These are phyloP conservation scores for Globisporangium apiculatum DNA, from an alignment of 352 stramenopile genomes.

Conservation along the genomic window DNA sequence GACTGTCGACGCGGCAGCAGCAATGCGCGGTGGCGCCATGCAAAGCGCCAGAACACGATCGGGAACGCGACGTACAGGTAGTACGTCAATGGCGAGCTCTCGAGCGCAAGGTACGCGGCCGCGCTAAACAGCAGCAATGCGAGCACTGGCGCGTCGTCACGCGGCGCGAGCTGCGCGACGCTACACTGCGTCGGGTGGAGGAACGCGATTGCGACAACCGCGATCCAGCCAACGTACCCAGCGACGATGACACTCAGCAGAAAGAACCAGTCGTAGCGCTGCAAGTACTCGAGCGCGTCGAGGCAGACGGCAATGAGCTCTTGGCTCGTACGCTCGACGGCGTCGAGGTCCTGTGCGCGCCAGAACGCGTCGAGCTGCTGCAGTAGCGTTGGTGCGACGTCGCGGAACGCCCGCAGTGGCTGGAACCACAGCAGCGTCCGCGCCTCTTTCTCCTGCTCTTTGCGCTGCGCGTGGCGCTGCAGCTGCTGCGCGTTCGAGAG, in stretches of 20 bases:
- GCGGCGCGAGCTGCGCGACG: slow-evolving; percentile 17
- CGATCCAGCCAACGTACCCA: slow-evolving; percentile 76
- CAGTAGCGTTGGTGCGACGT: slow-evolving; percentile 23
- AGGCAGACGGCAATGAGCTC: slow-evolving; percentile 72
- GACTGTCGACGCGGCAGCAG: slow-evolving; percentile 5
- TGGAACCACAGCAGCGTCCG: slow-evolving; percentile 58
- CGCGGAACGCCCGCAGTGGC: slow-evolving; percentile 40
- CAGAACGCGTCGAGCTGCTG: slow-evolving; percentile 19
- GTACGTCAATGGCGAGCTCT: slow-evolving; percentile 66
- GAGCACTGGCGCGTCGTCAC: slow-evolving; percentile 5
- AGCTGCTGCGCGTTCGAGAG: slow-evolving; percentile 69
- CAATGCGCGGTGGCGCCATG: slow-evolving; percentile 36
- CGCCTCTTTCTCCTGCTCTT: slow-evolving; percentile 56
- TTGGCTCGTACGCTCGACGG: slow-evolving; percentile 49
- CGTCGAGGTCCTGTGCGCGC: slow-evolving; percentile 12
- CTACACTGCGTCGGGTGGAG: slow-evolving; percentile 31
- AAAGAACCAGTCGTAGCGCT: slow-evolving; percentile 83
- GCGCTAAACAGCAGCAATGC: slow-evolving; percentile 25
- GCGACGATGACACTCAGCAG: slow-evolving; percentile 65
- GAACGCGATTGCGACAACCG: slow-evolving; percentile 48
- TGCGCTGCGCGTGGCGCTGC: slow-evolving; percentile 52
- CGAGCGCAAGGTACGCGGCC: slow-evolving; percentile 40
- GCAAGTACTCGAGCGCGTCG: slow-evolving; percentile 67
- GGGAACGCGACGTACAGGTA: slow-evolving; percentile 73
- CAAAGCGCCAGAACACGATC: slow-evolving; percentile 54